phyloP scores from a whole-genome alignment of 176 grass and related monocot genomes.

The Luzula sylvatica region DNA sequence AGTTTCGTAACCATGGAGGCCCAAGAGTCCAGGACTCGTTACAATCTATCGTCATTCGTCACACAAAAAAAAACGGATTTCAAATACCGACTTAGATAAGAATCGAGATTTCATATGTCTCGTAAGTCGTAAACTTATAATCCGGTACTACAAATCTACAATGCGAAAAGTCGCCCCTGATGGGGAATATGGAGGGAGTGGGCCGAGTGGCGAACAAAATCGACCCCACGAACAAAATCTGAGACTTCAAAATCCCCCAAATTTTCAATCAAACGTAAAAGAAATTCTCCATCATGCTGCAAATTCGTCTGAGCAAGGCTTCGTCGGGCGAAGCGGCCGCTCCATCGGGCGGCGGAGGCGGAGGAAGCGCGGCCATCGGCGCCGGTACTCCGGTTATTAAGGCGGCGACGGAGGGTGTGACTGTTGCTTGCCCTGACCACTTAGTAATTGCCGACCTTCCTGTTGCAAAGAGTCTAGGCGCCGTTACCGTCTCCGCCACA shows the following conservation, averaged over 20 bases:
- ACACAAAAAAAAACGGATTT: too few relatives aligned
- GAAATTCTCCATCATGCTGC: constrained; percentile 43
- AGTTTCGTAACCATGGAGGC: too few relatives aligned
- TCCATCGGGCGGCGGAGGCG: constrained; percentile 26
- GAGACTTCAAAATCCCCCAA: constrained; percentile 4
- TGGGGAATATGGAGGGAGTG: too few relatives aligned
- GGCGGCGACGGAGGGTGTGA: constrained; percentile 38
- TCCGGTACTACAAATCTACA: too few relatives aligned
- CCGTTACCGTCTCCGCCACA: constrained; percentile 49
- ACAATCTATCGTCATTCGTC: too few relatives aligned
- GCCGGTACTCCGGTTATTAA: constrained; percentile 18
- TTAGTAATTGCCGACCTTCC: constrained; percentile 68
- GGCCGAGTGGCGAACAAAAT: too few relatives aligned
- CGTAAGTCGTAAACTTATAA: too few relatives aligned
- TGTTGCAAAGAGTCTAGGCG: constrained; percentile 72
- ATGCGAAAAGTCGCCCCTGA: too few relatives aligned
- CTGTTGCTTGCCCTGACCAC: constrained; percentile 75
- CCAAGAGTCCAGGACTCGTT: too few relatives aligned
- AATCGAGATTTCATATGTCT: too few relatives aligned
- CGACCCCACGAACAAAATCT: background rate
- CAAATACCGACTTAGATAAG: too few relatives aligned
- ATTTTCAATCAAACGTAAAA: background rate
- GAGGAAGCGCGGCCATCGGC: constrained; percentile 16
- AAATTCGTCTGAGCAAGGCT: constrained; percentile 69
- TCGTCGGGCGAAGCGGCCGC: constrained; percentile 42